These are phyloP conservation scores for Geotrichum restrictum DNA, from an alignment of 1,139 yeast genomes.

Conservation along the genomic window DNA sequence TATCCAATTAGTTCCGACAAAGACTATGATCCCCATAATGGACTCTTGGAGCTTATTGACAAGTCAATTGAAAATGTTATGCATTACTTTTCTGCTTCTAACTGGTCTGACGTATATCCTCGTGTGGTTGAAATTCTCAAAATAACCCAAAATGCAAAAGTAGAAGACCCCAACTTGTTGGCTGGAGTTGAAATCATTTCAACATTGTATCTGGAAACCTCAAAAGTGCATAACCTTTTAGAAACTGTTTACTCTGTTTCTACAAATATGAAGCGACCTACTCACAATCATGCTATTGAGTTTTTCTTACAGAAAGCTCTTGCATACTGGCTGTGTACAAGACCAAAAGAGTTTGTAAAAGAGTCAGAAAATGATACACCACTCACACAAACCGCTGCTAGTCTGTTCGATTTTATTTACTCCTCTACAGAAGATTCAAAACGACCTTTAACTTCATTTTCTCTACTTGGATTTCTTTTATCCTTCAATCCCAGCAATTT, in stretches of 20 bases:
- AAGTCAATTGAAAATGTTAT: conserved; percentile 45
- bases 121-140: conserved; percentile 19
- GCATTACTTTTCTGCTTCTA: conserved; percentile 53
- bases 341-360: conserved; percentile 48
- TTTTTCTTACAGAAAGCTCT: conserved; percentile 50
- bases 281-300: conserved; percentile 54
- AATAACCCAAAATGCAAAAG: conserved; percentile 11
- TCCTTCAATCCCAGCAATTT: conserved; percentile 34
- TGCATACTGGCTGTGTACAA: conserved; percentile 54
- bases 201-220: conserved; percentile 46
- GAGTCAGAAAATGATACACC: conserved; percentile 29
- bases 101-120: conserved; percentile 44
- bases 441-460: conserved; percentile 27
- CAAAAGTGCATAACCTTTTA: conserved; percentile 42
- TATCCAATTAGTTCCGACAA: not conserved
- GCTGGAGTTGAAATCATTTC: conserved; percentile 53
- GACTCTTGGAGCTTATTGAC: conserved; percentile 45
- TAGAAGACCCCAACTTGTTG: conserved; percentile 39
- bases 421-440: conserved; percentile 25
- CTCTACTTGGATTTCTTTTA: conserved; percentile 36
- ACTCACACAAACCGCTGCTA: conserved; percentile 24
- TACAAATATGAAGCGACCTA: conserved; percentile 45
- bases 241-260: conserved; percentile 43
- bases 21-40: conserved; percentile 5
- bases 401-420: conserved; percentile 30